Conservation (phyloP, 768 basidiomycete genomes). For the Suillus weaverae region DNA sequence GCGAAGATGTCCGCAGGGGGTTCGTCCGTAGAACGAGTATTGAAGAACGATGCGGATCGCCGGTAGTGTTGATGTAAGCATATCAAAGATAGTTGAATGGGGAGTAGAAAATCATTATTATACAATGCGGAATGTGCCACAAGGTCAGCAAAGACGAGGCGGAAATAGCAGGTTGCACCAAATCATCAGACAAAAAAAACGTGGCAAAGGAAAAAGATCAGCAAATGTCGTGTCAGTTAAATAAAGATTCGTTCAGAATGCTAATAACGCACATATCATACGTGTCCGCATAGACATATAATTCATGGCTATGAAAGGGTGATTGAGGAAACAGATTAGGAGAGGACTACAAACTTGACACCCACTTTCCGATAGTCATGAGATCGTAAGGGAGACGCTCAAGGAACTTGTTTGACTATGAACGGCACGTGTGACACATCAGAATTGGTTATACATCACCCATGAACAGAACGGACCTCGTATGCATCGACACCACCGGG, state of each 20-base stretch:
- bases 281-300: conserved; percentile 69
- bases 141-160: background rate
- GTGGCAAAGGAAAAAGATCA: background rate
- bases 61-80: background rate
- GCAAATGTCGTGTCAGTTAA: background rate
- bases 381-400: conserved; percentile 78
- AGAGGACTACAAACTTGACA: conserved; percentile 3
- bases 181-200: background rate
- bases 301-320: conserved; percentile 61
- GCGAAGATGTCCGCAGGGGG: background rate
- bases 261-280: conserved; percentile 55
- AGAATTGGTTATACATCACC: background rate
- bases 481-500: conserved; percentile 70
- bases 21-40: background rate
- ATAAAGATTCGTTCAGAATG: background rate
- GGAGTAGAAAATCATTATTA: background rate
- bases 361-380: conserved; percentile 79
- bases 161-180: background rate
- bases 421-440: background rate
- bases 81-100: background rate
- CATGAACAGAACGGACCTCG: conserved; percentile 44
- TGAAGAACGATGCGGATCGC: no score
- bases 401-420: conserved; percentile 72
- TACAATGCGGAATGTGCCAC: background rate
- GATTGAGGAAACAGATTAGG: background rate